These are phyloP conservation scores for Zygoascus biomembranicola DNA, from an alignment of 805 yeast species.

Conservation along the genomic window DNA sequence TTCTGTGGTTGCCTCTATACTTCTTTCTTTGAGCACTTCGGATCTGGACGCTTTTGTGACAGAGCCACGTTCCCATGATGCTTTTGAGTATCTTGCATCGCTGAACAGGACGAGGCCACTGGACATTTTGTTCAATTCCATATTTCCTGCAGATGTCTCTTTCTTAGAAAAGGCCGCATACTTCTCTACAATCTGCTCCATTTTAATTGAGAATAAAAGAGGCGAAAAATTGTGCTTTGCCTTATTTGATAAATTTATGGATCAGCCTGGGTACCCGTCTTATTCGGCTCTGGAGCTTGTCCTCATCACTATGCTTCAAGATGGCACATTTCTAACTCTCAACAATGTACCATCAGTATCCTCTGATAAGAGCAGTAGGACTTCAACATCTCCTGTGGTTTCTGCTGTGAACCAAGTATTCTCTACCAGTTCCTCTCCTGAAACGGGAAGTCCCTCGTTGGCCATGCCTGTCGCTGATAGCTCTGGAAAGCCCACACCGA, in stretches of 20 bases:
- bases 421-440: neutral
- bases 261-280: constrained; percentile 9
- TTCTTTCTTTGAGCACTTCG: constrained; percentile 15
- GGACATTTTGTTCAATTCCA: constrained; percentile 25
- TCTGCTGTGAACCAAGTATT: neutral
- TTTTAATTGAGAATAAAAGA: constrained; percentile 14
- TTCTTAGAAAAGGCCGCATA: constrained; percentile 18
- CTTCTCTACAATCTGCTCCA: constrained; percentile 21
- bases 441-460: constrained; percentile 1
- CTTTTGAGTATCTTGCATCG: constrained; percentile 18
- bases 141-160: constrained; percentile 22
- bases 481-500: neutral
- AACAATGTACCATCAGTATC: neutral
- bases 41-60: constrained; percentile 17
- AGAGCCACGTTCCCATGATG: constrained; percentile 6
- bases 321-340: constrained; percentile 15
- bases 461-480: constrained; percentile 7
- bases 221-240: constrained; percentile 16
- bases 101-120: constrained; percentile 22
- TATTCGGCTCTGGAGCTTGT: constrained; percentile 10
- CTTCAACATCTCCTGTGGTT: neutral
- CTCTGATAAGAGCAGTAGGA: neutral
- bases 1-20: constrained; percentile 25
- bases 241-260: constrained; percentile 14
- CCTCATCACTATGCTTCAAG: constrained; percentile 14